A percentile compares a stretch with the other conserved stretches of the same genome.
Evolutionary conservation across 768 basidiomycete genomes (phyloP).

Genomic region (Leccinum sublutescens): DNA sequence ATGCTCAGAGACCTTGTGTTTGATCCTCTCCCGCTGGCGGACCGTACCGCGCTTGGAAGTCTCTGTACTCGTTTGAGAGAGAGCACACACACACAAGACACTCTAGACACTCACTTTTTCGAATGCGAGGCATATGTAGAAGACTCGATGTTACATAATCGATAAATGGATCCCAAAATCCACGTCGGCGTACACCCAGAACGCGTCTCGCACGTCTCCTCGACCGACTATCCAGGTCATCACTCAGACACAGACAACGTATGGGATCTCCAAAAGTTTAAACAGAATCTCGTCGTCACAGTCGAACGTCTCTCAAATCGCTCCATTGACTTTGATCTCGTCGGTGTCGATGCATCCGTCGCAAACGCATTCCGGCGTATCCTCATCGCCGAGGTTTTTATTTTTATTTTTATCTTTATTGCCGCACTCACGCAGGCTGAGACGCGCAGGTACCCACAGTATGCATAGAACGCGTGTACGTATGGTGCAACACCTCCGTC

Average conservation of each 20-base stretch:
- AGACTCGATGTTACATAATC: conserved; percentile 12
- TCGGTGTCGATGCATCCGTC: conserved; percentile 94
- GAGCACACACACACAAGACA: neutral
- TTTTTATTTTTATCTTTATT: neutral
- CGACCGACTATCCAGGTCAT: conserved; percentile 89
- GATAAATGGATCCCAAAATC: conserved; percentile 33
- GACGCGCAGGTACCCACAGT: conserved; percentile 77
- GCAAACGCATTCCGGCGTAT: conserved; percentile 94
- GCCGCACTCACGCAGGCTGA: conserved; percentile 1
- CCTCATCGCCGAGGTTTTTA: conserved; percentile 77
- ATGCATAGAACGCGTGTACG: conserved; percentile 86
- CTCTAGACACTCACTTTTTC: conserved; percentile 52
- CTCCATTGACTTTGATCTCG: conserved; percentile 90
- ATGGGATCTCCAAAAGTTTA: conserved; percentile 78
- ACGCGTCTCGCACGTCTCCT: conserved; percentile 76
- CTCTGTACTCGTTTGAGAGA: conserved; percentile 43
- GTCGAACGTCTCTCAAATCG: conserved; percentile 79
- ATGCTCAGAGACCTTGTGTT: conserved; percentile 73
- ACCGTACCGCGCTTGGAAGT: conserved; percentile 81
- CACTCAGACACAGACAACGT: conserved; percentile 80
- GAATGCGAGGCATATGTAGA: conserved; percentile 54
- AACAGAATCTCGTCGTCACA: conserved; percentile 69
- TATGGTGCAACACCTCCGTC: conserved; percentile 94
- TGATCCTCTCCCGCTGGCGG: conserved; percentile 68
- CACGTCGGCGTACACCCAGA: conserved; percentile 72